Percentiles rank a stretch among this genome's conserved stretches.
These are phyloP conservation scores for Vigna unguiculata DNA, from an alignment of 306 rosid genomes.

Conservation along the genomic window DNA sequence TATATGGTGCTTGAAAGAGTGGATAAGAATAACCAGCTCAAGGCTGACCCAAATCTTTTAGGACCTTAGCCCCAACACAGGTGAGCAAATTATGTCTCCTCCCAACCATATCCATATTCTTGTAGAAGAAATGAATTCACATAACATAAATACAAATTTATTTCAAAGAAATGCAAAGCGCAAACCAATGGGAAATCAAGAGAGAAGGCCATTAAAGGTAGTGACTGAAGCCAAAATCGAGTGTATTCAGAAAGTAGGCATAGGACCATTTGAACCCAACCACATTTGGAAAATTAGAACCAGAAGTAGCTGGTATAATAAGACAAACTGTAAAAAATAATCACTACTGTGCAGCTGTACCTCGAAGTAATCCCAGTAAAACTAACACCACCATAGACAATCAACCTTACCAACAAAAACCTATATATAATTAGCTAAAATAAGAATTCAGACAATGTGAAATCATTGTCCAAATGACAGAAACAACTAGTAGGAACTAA, in stretches of 20 bases:
- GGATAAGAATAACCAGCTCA: conserved; percentile 56
- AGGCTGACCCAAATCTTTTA: conserved; percentile 46
- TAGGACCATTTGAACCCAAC: conserved; percentile 37
- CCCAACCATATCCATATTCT: conserved; percentile 31
- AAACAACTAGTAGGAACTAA: conserved; percentile 19
- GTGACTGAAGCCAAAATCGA: conserved; percentile 35
- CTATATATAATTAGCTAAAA: neutral
- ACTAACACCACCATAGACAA: conserved; percentile 21
- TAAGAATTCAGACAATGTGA: conserved; percentile 16
- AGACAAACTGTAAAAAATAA: neutral
- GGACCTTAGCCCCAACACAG: conserved; percentile 42
- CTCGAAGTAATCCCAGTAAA: conserved; percentile 23
- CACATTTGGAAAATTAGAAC: conserved; percentile 22
- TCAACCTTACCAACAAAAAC: conserved; percentile 17
- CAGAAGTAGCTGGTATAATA: neutral
- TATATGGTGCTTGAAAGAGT: conserved; percentile 49
- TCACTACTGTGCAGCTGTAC: conserved; percentile 16
- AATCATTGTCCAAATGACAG: conserved; percentile 1
- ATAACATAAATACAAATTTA: conserved; percentile 29
- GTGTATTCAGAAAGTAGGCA: conserved; percentile 34
- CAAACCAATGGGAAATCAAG: neutral
- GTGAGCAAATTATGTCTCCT: conserved; percentile 22
- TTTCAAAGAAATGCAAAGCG: conserved; percentile 34
- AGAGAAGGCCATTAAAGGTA: conserved; percentile 33
- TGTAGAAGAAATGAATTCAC: conserved; percentile 12